Base-by-base conservation (phyloP, 2,329 filamentous ascomycete genomes). In the Hypoxylon sp. region DNA sequence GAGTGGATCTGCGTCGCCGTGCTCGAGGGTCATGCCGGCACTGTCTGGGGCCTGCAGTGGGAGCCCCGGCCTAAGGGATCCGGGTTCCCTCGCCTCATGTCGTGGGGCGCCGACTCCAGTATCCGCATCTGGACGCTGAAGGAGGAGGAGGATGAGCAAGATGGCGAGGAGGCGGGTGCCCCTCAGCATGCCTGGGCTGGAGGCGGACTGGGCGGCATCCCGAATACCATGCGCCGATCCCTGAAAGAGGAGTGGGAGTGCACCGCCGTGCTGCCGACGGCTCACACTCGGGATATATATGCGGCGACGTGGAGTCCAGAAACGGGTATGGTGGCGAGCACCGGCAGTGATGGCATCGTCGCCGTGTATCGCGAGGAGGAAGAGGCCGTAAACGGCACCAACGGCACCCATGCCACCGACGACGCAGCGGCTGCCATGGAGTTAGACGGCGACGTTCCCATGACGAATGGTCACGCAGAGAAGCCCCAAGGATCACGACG, bases 1-100 rank as follows among this genome's bases (percentile, higher is more conserved):
- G 94, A 98, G 73, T 99, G 95, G 95, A 89, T 89, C 9, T 96
- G 94, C 70, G 90, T 97, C 23, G 85, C 89, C 8, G 85, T 92
- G 41, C 79, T 98, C 21, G 85, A 89, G 66, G 92, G 90, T 0
- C 94, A 98, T 72, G 79, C 77, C 23, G 90, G 89, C 2, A 99
- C 95, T 2, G 93, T 98, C 9, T 99, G 95, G 95, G 90, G 87
- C 64, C 73, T 97, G 11, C 88, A 93, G 75, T 92, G 81, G 84
- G 90, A 85, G 79, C 77, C 71, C 4, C 74, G 69, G 24, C 75
- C 77, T 8, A 69, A 70, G 8, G 73, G 74, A 15, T 73, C 72
- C 35, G 71, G 69, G 20, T 85, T 84, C 67, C 83, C 83, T 1
- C 79, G 95, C 27, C 76, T 98, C 29, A 78, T 92, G 47, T 93